Base-by-base conservation (phyloP, 1,139 yeast species). In the Blastobotrys buckinghamii region DNA sequence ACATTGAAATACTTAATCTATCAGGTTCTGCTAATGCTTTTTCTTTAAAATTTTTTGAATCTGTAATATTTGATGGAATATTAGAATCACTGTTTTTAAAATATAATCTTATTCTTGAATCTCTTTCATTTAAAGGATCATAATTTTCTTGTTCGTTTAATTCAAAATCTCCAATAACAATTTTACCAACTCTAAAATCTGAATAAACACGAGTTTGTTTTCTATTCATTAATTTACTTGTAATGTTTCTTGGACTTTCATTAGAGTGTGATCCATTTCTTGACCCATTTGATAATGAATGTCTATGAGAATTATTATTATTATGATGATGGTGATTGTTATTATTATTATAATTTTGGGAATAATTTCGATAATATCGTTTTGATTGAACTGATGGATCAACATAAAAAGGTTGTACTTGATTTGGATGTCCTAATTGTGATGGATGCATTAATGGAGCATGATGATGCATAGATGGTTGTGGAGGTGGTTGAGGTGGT, bases 11-110 rank as follows among this genome's bases (percentile, higher is more conserved):
- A 20, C 58, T 54, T 26, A 59, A 41, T 10, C 62, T 47, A 30
- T 59, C 62, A 5, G 62, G 62, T 30, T 54, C 59, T 4, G 49
- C 42, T 38, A 56, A 39, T 2, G 60, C 59, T 10, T 53, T 49
- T 15, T 56, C 60, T n/a, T 53, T 48, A 13, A 29, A 24, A 24
- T 46, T 13, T 19, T 22, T 22, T 22, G 7, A 5, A 22, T 22
- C 17, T 22, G 24, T 29, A 26, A 26, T 29, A 29, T 12, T 29
- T 13, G 32, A 6, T 12, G 12, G 12, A 6, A 29, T 6, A 29
- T 29, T 29, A 3, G 39, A 22, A 36, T 54, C 48, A 4, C 55
- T 46, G 17, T 49, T 53, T 32, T 49, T 44, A 37, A 55, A 55
- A 39, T 55, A 55, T 33, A 55, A 44, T 22, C 54, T 40, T 29